Base-by-base conservation (phyloP, 306 rosid species). In the Vigna angularis region DNA sequence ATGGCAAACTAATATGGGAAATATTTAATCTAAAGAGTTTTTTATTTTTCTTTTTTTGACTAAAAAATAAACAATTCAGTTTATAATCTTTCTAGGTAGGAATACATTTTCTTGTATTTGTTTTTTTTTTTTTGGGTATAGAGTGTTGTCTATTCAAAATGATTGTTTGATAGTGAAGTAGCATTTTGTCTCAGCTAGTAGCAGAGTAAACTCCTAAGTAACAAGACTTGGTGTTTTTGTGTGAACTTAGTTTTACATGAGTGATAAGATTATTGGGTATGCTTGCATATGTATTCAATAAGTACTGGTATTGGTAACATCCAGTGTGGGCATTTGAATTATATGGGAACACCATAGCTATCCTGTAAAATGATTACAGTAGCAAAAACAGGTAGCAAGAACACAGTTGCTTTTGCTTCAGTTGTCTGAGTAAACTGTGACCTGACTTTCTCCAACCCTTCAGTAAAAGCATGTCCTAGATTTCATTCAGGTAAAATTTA, bases 31-130 rank as follows among this genome's bases (percentile, higher is more conserved):
- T 4, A 58, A 26, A 12, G 6, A 34, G 8, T 64, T 36, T 18
- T 18, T 15, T 4, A 9, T 38, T 64, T 1, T 14, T 62, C n/a
- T 7, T 38, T 62, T 32, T 62, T 32, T 1, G 26, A 7, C 34
- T 3, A 30, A 30, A 4, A 64, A 38, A 26, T 26, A 65, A 65
- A 0, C 28, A 17, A 65, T 38, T 77, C 34, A 26, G 18, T 12
- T 55, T 38, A 66, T 72, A 55, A 55, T 66, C 13, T n/a, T 51
- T 76, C 44, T 66, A 0, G 77, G 38, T 66, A 0, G 77, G 38
- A 55, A 52, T 14, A 63, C 14, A 5, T 63, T 59, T 59, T 26
- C 26, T 11, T 58, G 17, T 57, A 57, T 55, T 51, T 4, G 17
- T 6, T 40, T 40, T 40, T 8, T 40, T 40, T 14, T 40, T 40